Evolutionary conservation across 139 green algal genomes (phyloP), one percentile per base, ranked within the genome.

Genomic region (Micromonas pusilla): DNA sequence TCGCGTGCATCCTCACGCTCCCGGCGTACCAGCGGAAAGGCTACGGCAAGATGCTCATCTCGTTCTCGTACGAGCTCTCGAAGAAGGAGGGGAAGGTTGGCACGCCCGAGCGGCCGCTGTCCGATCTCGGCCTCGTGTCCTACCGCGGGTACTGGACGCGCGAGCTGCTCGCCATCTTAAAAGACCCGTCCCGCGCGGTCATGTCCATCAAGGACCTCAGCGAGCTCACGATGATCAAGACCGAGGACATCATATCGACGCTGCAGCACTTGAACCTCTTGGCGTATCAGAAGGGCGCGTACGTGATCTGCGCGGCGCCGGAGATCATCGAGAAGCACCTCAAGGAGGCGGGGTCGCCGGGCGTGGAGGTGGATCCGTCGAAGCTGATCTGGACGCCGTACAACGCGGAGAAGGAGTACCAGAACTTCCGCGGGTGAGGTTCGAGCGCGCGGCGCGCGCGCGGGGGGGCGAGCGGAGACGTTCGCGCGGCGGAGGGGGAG

Each of bases 1-100:
- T 99, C 78, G 95, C 96, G 13, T 99, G 96, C 88, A 99, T 99
- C 86, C 89, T 99, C 26, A 97, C 92, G 3, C 85, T 99, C 72
- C 96, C 96, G 5, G 81, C 90, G 39, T 98, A 97, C 87, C 96
- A 99, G 87, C 91, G 95, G 53, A 97, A 97, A 83, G 96, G 96
- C 32, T 99, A 98, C 82, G 96, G 96, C 62, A 98, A 98, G 86
- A 94, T 97, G 81, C 91, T 99, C 65, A 99, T 99, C 80, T 86
- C 89, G 34, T 94, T 99, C 72, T 93, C 87, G 70, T 99, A 99
- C 84, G 96, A 98, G 87, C 87, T 99, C 54, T 92, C 81, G 79
- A 98, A 98, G 87, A 90, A 97, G 31, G 95, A 99, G 86, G 81
- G 86, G 62, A 98, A 97, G 89, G 91, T 97, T 70, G 96, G 96